Percentiles rank a stretch among this genome's conserved stretches.
Conservation (phyloP, 2,329 filamentous ascomycete genomes). For the Thermothelomyces thermophilus region DNA sequence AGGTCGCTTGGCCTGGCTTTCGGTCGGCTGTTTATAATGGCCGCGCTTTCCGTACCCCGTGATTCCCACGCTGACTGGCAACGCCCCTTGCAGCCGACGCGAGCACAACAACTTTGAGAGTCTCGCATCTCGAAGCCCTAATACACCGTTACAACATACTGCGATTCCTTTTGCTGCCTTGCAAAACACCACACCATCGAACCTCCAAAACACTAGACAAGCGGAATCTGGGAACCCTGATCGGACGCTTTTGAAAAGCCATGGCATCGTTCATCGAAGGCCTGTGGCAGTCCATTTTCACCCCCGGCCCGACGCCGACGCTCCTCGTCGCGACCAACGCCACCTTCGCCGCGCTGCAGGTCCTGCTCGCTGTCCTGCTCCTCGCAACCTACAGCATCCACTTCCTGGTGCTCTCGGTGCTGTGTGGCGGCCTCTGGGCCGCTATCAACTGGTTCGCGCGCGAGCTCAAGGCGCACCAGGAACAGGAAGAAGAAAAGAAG, state of each 20-base stretch:
- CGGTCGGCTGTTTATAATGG: slow-evolving; percentile 11
- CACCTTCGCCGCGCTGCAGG: slow-evolving; percentile 78
- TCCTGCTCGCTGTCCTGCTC: slow-evolving; percentile 69
- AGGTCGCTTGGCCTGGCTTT: not conserved
- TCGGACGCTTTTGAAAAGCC: not conserved
- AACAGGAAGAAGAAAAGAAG: slow-evolving; percentile 37
- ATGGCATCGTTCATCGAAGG: slow-evolving; percentile 63
- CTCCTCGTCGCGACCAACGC: slow-evolving; percentile 85
- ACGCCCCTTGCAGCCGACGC: not conserved
- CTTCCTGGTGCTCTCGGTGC: slow-evolving; percentile 71
- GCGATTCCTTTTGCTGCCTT: not conserved
- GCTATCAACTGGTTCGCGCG: slow-evolving; percentile 94
- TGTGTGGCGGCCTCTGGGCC: slow-evolving; percentile 82
- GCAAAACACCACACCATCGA: not conserved
- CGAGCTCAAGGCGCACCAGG: slow-evolving; percentile 49
- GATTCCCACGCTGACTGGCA: slow-evolving; percentile 4
- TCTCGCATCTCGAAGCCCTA: not conserved
- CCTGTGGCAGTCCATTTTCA: slow-evolving; percentile 91
- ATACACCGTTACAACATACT: not conserved
- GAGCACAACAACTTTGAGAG: not conserved
- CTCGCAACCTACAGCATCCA: slow-evolving; percentile 80
- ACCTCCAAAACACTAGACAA: not conserved
- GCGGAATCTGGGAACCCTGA: not conserved
- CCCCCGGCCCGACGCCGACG: slow-evolving; percentile 79
- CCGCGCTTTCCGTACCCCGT: slow-evolving; percentile 1